phyloP scores from a whole-genome alignment of 208 protist species.

The Acanthamoeba comandoni region DNA sequence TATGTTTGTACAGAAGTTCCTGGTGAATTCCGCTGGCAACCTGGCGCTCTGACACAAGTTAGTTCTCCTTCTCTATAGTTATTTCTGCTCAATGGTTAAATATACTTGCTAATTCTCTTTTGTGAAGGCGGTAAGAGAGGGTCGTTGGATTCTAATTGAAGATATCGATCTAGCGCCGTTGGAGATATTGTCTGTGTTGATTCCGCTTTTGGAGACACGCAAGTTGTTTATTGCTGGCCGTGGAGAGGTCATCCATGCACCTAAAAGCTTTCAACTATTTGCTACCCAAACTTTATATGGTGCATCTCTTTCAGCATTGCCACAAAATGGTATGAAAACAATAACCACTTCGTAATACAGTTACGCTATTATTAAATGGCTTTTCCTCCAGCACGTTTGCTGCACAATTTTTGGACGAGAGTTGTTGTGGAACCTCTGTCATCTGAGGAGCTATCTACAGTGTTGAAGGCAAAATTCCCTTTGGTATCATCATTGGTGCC shows the following conservation, averaged over 20 bases:
- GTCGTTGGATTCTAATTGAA: conserved; percentile 98
- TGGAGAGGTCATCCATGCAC: conserved; percentile 91
- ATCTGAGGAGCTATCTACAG: conserved; percentile 76
- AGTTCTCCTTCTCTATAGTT: neutral
- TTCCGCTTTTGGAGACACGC: conserved; percentile 96
- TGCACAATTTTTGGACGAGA: conserved; percentile 84
- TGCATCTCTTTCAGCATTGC: neutral
- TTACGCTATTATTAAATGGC: neutral
- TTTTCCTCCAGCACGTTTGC: conserved; percentile 21
- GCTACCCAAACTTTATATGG: conserved; percentile 86
- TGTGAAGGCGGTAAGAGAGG: conserved; percentile 92
- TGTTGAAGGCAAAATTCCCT: conserved; percentile 79
- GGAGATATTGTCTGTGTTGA: conserved; percentile 97
- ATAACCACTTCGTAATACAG: neutral
- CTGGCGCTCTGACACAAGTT: conserved; percentile 94
- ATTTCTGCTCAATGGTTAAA: neutral
- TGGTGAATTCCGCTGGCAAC: conserved; percentile 97
- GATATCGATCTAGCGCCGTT: conserved; percentile 98
- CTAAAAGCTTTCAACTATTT: conserved; percentile 90
- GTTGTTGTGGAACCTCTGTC: conserved; percentile 84
- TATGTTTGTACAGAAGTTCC: conserved; percentile 98
- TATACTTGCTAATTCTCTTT: neutral
- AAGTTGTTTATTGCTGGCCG: conserved; percentile 96
- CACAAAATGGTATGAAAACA: conserved; percentile 22
- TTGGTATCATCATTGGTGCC: conserved; percentile 66